A percentile compares a stretch with the other conserved stretches of the same genome.
phyloP scores from a whole-genome alignment of 345 rosid species.

The Rhizophora mangle region DNA sequence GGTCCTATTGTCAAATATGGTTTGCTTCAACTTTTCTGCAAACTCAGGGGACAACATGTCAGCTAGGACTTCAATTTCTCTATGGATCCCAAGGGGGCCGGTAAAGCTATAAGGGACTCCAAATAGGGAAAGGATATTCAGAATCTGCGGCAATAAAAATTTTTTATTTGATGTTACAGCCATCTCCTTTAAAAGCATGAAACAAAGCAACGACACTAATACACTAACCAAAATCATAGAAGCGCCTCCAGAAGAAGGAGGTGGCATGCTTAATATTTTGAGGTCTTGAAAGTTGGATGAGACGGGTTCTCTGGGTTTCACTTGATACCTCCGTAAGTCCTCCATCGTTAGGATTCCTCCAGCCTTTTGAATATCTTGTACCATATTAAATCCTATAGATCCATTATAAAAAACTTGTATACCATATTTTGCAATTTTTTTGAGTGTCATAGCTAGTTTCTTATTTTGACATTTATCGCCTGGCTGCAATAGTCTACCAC shows the following conservation, averaged over 20 bases:
- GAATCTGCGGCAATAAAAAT: constrained; percentile 24
- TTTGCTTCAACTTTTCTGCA: constrained; percentile 40
- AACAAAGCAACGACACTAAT: neutral
- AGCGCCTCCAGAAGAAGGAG: constrained; percentile 59
- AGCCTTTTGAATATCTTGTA: constrained; percentile 35
- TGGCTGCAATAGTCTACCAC: constrained; percentile 40
- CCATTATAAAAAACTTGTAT: constrained; percentile 53
- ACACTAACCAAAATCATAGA: constrained; percentile 52
- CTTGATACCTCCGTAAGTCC: constrained; percentile 48
- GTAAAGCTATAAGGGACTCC: constrained; percentile 31
- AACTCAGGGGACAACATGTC: constrained; percentile 57
- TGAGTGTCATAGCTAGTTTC: constrained; percentile 40
- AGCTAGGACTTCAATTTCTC: constrained; percentile 50
- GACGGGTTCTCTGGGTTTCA: constrained; percentile 40
- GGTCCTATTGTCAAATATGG: constrained; percentile 51
- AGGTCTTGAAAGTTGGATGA: constrained; percentile 39
- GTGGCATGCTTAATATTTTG: constrained; percentile 45
- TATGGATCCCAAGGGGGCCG: constrained; percentile 48
- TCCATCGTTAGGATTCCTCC: constrained; percentile 56
- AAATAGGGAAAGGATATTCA: constrained; percentile 56
- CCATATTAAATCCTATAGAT: constrained; percentile 38
- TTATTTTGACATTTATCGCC: constrained; percentile 42
- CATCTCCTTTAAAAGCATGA: neutral
- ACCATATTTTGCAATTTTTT: constrained; percentile 33
- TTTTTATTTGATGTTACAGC: neutral